Evolutionary conservation across 1,284 basidiomycete species (phyloP).

Genomic region (Puccinia horiana): DNA sequence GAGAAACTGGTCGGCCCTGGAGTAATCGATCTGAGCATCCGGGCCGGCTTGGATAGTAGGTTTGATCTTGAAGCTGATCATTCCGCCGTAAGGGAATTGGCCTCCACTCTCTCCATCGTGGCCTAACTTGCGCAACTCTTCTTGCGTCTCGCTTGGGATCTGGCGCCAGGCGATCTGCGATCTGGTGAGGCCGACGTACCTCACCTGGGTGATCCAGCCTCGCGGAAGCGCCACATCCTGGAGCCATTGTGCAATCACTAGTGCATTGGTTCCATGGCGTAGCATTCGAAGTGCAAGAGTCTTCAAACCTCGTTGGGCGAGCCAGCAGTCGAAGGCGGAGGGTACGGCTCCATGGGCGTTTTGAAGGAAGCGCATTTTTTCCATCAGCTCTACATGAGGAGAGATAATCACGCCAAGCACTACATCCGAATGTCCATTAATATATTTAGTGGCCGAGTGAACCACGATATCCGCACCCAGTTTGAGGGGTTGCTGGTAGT

Average conservation of each 20-base stretch:
- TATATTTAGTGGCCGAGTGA: constrained; percentile 73
- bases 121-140: constrained; percentile 49
- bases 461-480: constrained; percentile 80
- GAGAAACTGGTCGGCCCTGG: constrained; percentile 69
- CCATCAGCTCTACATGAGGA: constrained; percentile 63
- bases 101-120: background rate
- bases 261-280: constrained; percentile 79
- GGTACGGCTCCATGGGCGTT: constrained; percentile 65
- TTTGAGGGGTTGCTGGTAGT: constrained; percentile 82
- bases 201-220: constrained; percentile 69
- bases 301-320: constrained; percentile 86
- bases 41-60: constrained; percentile 60
- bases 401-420: constrained; percentile 76
- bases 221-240: constrained; percentile 61
- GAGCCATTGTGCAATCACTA: constrained; percentile 73
- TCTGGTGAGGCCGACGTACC: constrained; percentile 77
- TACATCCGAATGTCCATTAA: constrained; percentile 68
- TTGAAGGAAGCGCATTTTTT: constrained; percentile 79
- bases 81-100: constrained; percentile 67
- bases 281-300: constrained; percentile 81
- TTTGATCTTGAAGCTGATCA: constrained; percentile 65
- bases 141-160: constrained; percentile 62
- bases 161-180: constrained; percentile 67
- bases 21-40: constrained; percentile 54
- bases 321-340: constrained; percentile 84